These are phyloP conservation scores for Trametes maxima DNA, from an alignment of 768 basidiomycete species.

Conservation along the genomic window DNA sequence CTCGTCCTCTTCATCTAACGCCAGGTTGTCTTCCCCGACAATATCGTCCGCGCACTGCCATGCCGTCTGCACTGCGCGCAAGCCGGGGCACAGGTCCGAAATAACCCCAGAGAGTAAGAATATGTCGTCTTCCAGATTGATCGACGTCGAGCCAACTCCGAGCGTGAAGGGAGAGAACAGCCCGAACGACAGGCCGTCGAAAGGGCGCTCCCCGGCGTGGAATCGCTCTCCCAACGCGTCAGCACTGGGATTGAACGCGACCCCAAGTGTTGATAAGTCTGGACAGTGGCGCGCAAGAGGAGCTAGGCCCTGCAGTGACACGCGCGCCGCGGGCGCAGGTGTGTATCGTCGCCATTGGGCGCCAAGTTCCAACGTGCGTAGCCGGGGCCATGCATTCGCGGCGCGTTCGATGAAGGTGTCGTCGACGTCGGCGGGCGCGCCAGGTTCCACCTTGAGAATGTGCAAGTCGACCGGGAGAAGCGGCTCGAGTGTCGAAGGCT, in stretches of 20 bases:
- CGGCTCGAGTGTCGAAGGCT: constrained; percentile 7
- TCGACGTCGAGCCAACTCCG: constrained; percentile 1
- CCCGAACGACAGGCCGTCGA: constrained; percentile 1
- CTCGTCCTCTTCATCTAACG: not conserved
- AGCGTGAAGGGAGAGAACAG: not conserved
- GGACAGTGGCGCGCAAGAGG: constrained; percentile 18
- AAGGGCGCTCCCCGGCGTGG: constrained; percentile 6
- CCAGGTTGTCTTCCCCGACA: not conserved
- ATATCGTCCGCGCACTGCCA: constrained; percentile 6
- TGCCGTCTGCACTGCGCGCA: constrained; percentile 1
- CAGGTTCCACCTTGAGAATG: constrained; percentile 8
- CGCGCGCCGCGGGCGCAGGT: not conserved
- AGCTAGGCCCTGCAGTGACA: constrained; percentile 18
- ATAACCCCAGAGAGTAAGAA: constrained; percentile 14
- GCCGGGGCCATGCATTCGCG: constrained; percentile 15
- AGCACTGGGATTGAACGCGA: constrained; percentile 11
- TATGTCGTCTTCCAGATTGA: not conserved
- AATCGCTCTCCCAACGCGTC: constrained; percentile 6
- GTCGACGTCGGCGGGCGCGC: constrained; percentile 11
- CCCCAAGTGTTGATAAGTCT: constrained; percentile 1
- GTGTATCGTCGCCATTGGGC: constrained; percentile 4
- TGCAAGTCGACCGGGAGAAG: constrained; percentile 12
- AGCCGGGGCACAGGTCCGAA: constrained; percentile 19
- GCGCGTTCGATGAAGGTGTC: constrained; percentile 18
- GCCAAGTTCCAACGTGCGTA: constrained; percentile 15